These are phyloP conservation scores for Kluyveromyces sp. DNA, from an alignment of 1,139 yeast species.

Conservation along the genomic window DNA sequence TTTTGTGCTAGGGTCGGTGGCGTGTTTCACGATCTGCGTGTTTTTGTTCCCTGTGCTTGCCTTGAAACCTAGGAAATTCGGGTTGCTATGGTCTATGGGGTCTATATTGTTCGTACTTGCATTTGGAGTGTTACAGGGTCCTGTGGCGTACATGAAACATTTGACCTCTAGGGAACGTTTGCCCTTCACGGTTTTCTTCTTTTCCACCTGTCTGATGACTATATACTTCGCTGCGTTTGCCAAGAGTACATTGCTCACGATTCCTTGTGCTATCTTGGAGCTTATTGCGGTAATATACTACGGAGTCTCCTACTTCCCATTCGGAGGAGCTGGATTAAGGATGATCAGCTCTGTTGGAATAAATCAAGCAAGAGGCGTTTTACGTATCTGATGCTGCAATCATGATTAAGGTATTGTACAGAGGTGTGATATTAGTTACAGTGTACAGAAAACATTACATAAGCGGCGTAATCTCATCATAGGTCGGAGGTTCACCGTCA, in stretches of 20 bases:
- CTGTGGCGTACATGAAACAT: conserved; percentile 68
- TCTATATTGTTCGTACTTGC: conserved; percentile 79
- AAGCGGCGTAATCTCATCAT: conserved; percentile 19
- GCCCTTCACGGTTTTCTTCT: conserved; percentile 73
- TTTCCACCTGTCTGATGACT: conserved; percentile 65
- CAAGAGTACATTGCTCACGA: conserved; percentile 69
- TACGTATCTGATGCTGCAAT: conserved; percentile 29
- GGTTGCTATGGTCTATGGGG: conserved; percentile 86
- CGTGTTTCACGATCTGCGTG: conserved; percentile 77
- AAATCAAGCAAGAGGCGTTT: conserved; percentile 49
- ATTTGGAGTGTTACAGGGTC: conserved; percentile 91
- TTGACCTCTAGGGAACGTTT: conserved; percentile 68
- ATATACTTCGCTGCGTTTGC: conserved; percentile 49
- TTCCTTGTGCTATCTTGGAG: conserved; percentile 70
- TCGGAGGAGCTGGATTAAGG: conserved; percentile 83
- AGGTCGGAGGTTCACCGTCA: conserved; percentile 20
- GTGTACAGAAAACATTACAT: conserved; percentile 7
- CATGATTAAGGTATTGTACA: too few species aligned
- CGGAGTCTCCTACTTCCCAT: conserved; percentile 88
- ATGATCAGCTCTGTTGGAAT: conserved; percentile 75
- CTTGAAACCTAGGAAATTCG: conserved; percentile 85
- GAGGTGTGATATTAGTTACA: neutral
- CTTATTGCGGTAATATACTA: conserved; percentile 82
- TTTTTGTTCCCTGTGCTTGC: conserved; percentile 85
- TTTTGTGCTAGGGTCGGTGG: conserved; percentile 66